Conservation (phyloP, 2,329 filamentous ascomycete genomes). For the Teratosphaeria epicoccoides region DNA sequence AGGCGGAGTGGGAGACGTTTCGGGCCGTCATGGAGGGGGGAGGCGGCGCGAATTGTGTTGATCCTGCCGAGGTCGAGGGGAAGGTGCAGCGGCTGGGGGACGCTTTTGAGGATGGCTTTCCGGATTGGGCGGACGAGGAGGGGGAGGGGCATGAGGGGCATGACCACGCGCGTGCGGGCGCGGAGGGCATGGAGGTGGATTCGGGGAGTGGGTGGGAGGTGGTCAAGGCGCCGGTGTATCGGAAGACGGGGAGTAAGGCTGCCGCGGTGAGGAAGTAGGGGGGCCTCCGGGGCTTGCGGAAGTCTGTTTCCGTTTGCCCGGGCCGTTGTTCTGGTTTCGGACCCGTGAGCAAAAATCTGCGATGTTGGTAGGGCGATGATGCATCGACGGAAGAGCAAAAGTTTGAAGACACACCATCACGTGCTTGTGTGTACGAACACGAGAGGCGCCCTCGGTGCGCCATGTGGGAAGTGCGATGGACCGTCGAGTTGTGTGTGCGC, state of each 20-base stretch:
- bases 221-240: neutral
- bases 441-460: too few species aligned
- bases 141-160: neutral
- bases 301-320: too few species aligned
- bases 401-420: too few species aligned
- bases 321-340: too few species aligned
- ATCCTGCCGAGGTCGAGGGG: neutral
- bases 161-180: too few species aligned
- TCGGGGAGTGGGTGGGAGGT: conserved; percentile 9
- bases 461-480: too few species aligned
- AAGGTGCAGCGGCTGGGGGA: neutral
- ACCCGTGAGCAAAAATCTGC: too few species aligned
- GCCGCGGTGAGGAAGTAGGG: neutral
- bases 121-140: neutral
- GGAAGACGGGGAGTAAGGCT: neutral
- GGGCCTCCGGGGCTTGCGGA: too few species aligned
- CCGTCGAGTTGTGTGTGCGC: too few species aligned
- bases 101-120: neutral
- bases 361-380: too few species aligned
- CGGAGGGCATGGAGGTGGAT: conserved; percentile 10
- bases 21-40: conserved; percentile 23
- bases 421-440: too few species aligned
- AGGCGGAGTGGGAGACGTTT: conserved; percentile 39
- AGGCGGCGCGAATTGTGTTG: neutral
- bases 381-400: too few species aligned